These are phyloP conservation scores for Parathielavia hyrcaniae DNA, from an alignment of 495 filamentous ascomycete genomes.

Conservation along the genomic window DNA sequence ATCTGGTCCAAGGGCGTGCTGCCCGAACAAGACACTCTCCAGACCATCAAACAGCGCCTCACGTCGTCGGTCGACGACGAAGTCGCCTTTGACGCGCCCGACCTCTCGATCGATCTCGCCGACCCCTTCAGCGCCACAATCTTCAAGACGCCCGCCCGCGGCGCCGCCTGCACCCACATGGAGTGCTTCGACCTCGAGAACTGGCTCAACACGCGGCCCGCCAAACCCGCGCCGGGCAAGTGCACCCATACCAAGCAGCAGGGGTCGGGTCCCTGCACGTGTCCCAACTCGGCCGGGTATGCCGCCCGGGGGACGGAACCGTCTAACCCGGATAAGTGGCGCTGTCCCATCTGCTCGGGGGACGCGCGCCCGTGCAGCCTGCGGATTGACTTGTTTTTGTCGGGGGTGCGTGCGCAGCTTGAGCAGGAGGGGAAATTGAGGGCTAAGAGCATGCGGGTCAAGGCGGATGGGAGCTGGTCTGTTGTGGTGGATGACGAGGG, in stretches of 20 bases:
- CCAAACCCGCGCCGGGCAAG: constrained; percentile 35
- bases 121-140: constrained; percentile 69
- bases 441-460: constrained; percentile 54
- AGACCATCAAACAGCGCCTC: constrained; percentile 48
- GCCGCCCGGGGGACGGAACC: constrained; percentile 36
- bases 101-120: constrained; percentile 63
- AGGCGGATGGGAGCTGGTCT: constrained; percentile 55
- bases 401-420: constrained; percentile 49
- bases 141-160: constrained; percentile 65
- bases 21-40: constrained; percentile 35
- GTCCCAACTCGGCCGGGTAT: constrained; percentile 18
- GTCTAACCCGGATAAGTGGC: constrained; percentile 66
- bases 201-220: constrained; percentile 59
- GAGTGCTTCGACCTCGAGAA: constrained; percentile 88
- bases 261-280: constrained; percentile 36
- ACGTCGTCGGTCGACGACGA: constrained; percentile 48
- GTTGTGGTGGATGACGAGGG: constrained; percentile 32
- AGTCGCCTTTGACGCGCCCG: constrained; percentile 57
- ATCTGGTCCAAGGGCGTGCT: constrained; percentile 34
- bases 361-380: constrained; percentile 69
- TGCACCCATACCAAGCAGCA: constrained; percentile 21
- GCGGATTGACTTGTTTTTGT: constrained; percentile 63
- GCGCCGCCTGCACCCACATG: constrained; percentile 53
- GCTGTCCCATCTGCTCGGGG: constrained; percentile 67
- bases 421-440: constrained; percentile 36